These are phyloP conservation scores for Funneliformis geosporum DNA, from an alignment of 192 early-diverging fungal genomes.

Conservation along the genomic window DNA sequence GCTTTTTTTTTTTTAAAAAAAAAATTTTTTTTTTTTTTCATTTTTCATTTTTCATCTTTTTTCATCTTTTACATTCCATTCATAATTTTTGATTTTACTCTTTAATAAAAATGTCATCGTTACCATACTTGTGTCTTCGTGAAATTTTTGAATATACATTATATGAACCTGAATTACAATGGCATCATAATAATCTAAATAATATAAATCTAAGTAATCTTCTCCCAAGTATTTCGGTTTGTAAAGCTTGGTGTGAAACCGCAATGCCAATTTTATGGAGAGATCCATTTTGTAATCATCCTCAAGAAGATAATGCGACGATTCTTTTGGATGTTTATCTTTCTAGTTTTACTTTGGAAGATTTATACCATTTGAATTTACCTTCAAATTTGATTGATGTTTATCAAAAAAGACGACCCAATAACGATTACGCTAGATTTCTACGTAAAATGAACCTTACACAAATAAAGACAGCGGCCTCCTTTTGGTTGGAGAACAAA, in stretches of 20 bases:
- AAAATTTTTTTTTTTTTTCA: too few relatives aligned
- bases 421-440: not conserved
- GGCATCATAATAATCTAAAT: too few relatives aligned
- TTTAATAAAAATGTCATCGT: not conserved
- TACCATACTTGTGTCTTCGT: not conserved
- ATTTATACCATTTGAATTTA: not conserved
- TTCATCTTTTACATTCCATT: too few relatives aligned
- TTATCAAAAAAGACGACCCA: not conserved
- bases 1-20: too few relatives aligned
- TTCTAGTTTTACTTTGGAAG: not conserved
- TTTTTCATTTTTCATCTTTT: too few relatives aligned
- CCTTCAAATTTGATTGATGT: not conserved
- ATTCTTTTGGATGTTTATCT: not conserved
- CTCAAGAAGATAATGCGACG: not conserved
- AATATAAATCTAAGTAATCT: not conserved
- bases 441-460: not conserved
- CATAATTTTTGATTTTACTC: too few relatives aligned
- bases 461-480: not conserved
- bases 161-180: not conserved
- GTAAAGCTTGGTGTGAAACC: not conserved
- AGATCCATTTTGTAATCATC: not conserved
- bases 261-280: constrained; percentile 4
- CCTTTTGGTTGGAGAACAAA: not conserved
- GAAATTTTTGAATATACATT: not conserved
- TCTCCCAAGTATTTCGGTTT: not conserved